Base-by-base conservation (phyloP, 2,329 filamentous ascomycete species). In the Intubia oerlemansii region DNA sequence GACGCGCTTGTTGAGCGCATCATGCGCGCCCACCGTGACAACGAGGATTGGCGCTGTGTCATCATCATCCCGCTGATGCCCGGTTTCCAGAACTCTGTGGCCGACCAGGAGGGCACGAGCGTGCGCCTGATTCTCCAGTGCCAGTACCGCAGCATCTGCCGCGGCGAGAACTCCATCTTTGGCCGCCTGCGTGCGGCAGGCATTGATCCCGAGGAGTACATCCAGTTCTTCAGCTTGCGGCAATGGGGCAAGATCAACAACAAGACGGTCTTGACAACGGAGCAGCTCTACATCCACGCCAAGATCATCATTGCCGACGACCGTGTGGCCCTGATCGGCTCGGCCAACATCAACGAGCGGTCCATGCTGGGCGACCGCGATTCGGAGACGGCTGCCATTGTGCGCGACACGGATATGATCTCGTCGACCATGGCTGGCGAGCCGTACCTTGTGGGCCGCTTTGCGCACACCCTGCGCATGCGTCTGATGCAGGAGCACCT, bases 241-340 rank as follows among this genome's bases (percentile, higher is more conserved):
- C 70, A 85, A 31, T 95, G 85, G 85, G 88, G 85, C 14, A 75
- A 76, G 47, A 82, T 98, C 45, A 80, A 80, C 11, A 68, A 73
- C 18, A 74, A 74, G 37, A 78, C 88, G 39, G 67, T 71, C 32
- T 56, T 95, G 21, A 81, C 88, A 4, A 95, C 88, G 0, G 88
- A 98, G 48, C 88, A 95, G 51, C 64, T 98, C 9, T 98, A 98
- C 46, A 95, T 98, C 32, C 88, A 98, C 44, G 88, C 88, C 35
- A 98, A 98, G 52, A 77, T 77, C 39, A 95, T 95, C 59, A 66
- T 98, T 32, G 85, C 92, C 5, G 88, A 98, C 48, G 88, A 98
- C 44, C 70, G 85, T 19, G 69, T 88, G 33, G 85, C 76, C 13
- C 71, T 98, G 35, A 98, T 98, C 41, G 88, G 88, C 12, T 95